A percentile compares a stretch with the other conserved stretches of the same genome.
Conservation (phyloP, 2,329 filamentous ascomycete genomes). For the Alternaria gansuensis region DNA sequence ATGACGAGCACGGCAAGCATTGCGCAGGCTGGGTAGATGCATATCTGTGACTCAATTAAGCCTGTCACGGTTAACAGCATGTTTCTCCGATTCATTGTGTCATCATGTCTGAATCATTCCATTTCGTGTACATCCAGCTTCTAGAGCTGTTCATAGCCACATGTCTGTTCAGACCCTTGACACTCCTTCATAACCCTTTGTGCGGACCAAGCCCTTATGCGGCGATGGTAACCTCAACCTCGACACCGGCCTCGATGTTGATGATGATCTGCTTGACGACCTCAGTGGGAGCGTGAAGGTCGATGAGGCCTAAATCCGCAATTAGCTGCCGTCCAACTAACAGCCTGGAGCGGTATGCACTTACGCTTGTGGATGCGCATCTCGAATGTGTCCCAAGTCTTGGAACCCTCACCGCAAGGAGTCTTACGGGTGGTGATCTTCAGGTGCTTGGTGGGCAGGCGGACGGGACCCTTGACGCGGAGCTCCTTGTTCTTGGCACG, state of each 20-base stretch:
- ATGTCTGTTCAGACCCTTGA: conserved; percentile 22
- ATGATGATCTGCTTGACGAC: conserved; percentile 96
- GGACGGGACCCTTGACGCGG: conserved; percentile 97
- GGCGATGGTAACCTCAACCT: conserved; percentile 92
- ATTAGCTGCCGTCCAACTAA: conserved; percentile 1
- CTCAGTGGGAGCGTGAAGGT: conserved; percentile 98
- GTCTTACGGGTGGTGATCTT: conserved; percentile 99
- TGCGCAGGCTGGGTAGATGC: too few species aligned
- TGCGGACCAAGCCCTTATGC: conserved; percentile 63
- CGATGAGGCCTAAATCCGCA: conserved; percentile 72
- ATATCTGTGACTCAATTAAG: background rate
- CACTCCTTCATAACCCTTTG: conserved; percentile 24
- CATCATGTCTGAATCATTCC: conserved; percentile 32
- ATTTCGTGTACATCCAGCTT: conserved; percentile 35
- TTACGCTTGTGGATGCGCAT: conserved; percentile 97
- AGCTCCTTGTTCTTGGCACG: conserved; percentile 98
- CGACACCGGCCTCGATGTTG: conserved; percentile 93
- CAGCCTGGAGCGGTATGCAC: background rate
- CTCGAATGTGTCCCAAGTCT: conserved; percentile 99
- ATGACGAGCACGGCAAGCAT: too few species aligned
- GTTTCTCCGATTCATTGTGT: background rate
- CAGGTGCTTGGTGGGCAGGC: conserved; percentile 95
- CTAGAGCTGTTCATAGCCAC: conserved; percentile 42
- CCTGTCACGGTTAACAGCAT: background rate
- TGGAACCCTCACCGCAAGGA: conserved; percentile 98